Conservation (phyloP, 768 basidiomycete genomes). For the Pulveroboletus ravenelii region DNA sequence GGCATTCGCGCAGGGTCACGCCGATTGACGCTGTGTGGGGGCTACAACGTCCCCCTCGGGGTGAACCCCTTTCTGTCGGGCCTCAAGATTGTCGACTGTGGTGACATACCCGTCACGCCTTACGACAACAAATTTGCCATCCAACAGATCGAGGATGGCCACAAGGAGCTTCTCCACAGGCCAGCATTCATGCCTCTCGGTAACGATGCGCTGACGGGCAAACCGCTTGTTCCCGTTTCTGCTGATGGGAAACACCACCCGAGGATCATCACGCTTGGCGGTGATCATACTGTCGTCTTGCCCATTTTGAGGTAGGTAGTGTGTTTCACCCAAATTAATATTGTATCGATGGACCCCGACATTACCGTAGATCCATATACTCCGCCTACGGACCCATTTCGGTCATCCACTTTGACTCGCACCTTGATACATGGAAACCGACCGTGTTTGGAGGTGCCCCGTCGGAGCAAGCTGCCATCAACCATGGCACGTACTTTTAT, state of each 20-base stretch:
- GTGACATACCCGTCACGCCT: conserved; percentile 73
- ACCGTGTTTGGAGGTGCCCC: conserved; percentile 71
- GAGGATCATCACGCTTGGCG: conserved; percentile 76
- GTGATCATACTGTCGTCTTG: conserved; percentile 81
- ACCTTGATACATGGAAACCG: conserved; percentile 78
- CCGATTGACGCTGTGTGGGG: conserved; percentile 68
- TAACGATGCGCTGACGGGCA: conserved; percentile 57
- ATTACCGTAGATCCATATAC: conserved; percentile 54
- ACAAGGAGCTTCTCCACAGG: conserved; percentile 65
- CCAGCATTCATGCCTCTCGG: conserved; percentile 57
- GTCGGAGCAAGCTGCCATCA: conserved; percentile 67
- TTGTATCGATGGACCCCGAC: background rate
- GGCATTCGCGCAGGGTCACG: conserved; percentile 79
- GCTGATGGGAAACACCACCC: conserved; percentile 74
- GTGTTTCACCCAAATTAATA: background rate
- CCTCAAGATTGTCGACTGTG: conserved; percentile 69
- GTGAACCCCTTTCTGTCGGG: conserved; percentile 70
- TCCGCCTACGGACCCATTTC: conserved; percentile 75
- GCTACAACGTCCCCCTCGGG: conserved; percentile 71
- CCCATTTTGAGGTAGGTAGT: conserved; percentile 40
- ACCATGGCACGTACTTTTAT: conserved; percentile 89
- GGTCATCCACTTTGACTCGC: conserved; percentile 85
- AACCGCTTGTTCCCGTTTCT: conserved; percentile 53
- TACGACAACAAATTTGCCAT: conserved; percentile 75
- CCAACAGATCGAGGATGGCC: conserved; percentile 68